Conservation (phyloP, 352 stramenopile genomes). For the Phytophthora citricola region DNA sequence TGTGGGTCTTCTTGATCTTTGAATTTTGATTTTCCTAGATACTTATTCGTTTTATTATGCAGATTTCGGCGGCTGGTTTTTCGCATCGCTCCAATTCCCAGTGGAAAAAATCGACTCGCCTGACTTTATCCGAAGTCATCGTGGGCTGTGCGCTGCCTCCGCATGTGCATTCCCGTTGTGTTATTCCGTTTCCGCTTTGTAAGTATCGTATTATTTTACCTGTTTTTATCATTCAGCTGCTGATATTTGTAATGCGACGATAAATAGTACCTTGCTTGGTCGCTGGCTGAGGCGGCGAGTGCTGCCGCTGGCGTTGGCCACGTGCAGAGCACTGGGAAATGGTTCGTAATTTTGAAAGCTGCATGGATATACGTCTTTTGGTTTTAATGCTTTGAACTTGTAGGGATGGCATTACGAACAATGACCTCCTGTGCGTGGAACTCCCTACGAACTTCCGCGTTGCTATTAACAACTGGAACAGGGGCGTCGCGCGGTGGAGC, state of each 20-base stretch:
- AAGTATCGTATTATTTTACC: constrained; percentile 21
- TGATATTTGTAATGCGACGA: constrained; percentile 9
- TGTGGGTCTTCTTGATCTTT: background rate
- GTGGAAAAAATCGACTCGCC: constrained; percentile 83
- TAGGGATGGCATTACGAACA: constrained; percentile 89
- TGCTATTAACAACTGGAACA: constrained; percentile 92
- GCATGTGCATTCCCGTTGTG: constrained; percentile 79
- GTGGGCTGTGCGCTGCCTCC: constrained; percentile 69
- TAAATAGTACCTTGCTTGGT: constrained; percentile 86
- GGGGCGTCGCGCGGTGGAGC: constrained; percentile 84
- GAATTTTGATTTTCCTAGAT: background rate
- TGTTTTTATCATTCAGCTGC: background rate
- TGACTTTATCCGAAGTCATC: constrained; percentile 63
- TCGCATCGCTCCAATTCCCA: constrained; percentile 77
- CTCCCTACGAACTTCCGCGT: constrained; percentile 88
- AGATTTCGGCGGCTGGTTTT: constrained; percentile 80
- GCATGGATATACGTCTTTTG: background rate
- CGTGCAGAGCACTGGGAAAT: constrained; percentile 79
- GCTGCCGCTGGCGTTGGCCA: constrained; percentile 82
- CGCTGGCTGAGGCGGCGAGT: constrained; percentile 78
- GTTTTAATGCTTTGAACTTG: background rate
- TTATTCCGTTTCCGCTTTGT: constrained; percentile 89
- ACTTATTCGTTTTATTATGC: constrained; percentile 1
- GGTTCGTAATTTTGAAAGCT: constrained; percentile 33
- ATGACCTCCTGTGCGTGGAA: constrained; percentile 85